Base-by-base conservation (phyloP, 2,329 filamentous ascomycete species). In the Colletotrichum acutatum region DNA sequence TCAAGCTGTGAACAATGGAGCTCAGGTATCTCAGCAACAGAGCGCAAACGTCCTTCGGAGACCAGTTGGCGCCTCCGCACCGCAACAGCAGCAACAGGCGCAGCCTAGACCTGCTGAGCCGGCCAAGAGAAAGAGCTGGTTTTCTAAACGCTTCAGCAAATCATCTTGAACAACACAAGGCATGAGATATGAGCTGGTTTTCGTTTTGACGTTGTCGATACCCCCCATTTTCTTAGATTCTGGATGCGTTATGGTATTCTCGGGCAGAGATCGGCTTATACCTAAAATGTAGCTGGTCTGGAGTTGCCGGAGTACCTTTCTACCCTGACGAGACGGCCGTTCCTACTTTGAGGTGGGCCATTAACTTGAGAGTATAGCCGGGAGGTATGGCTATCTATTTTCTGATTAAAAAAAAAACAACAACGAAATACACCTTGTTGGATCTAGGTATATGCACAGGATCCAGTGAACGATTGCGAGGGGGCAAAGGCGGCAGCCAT, bases 111-210 rank as follows among this genome's bases (percentile, higher is more conserved):
- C 82, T 6, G 79, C 79, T 4, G 74, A 77, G 24, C 79, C 80
- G 14, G 93, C 95, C 74, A 98, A 97, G 87, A 89, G 94, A 76
- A 95, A 95, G 88, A 97, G 95, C 80, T 98, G 95, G 95, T 92
- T 98, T 78, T 91, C 93, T 79, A 90, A 91, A 77, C 89, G 92
- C 68, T 97, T 98, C 82, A 97, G 93, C 87, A 95, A 88, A 80
- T 83, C 83, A 34, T 81, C 81, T 28, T 72, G 62, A 66, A 52
- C 37, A 64, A 62, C 26, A 22, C 16, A 37, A 59, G 22, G 19
- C 63, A 68, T 60, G 53, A 72, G 42, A 67, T 52, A 64, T 60
- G 60, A 57, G 34, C 22, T 9, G 22, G 42, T 53, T 61, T 37
- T 30, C 53, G 22, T 63, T 59, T 58, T 49, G 49, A 52, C 52